A percentile compares a stretch with the other conserved stretches of the same genome.
Conservation (phyloP, 352 stramenopile species). For the Phytophthora meadii region DNA sequence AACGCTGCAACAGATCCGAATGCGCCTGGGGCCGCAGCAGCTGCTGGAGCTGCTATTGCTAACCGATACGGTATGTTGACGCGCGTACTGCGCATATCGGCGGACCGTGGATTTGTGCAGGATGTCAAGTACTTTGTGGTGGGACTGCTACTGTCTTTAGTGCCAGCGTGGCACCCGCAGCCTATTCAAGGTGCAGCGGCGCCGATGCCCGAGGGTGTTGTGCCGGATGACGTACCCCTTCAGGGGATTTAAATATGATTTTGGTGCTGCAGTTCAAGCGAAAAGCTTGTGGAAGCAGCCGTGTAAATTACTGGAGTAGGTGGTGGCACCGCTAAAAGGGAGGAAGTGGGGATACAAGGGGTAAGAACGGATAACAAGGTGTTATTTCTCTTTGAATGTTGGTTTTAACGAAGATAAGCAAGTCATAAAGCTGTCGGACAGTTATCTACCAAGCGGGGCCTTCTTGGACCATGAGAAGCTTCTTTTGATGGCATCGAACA, state of each 20-base stretch:
- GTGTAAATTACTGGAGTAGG: slow-evolving; percentile 37
- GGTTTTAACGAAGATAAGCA: slow-evolving; percentile 1
- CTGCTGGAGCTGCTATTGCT: slow-evolving; percentile 22
- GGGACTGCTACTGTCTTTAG: slow-evolving; percentile 77
- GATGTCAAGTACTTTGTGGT: slow-evolving; percentile 85
- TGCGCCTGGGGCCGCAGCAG: slow-evolving; percentile 26
- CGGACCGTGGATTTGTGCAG: slow-evolving; percentile 71
- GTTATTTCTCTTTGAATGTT: slow-evolving; percentile 16
- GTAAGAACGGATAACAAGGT: slow-evolving; percentile 23
- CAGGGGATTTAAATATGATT: slow-evolving; percentile 73
- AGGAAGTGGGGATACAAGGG: slow-evolving; percentile 18
- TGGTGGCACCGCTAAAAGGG: background rate
- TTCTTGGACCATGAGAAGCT: slow-evolving; percentile 50
- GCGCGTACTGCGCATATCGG: slow-evolving; percentile 72
- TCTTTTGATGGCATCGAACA: slow-evolving; percentile 64
- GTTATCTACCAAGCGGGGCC: slow-evolving; percentile 16
- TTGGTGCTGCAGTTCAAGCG: background rate
- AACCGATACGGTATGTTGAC: slow-evolving; percentile 42
- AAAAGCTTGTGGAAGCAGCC: slow-evolving; percentile 3
- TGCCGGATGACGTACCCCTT: slow-evolving; percentile 70
- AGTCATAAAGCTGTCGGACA: background rate
- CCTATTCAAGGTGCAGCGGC: slow-evolving; percentile 42
- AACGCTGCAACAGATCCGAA: slow-evolving; percentile 26
- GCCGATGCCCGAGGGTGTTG: slow-evolving; percentile 40
- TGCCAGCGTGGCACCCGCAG: slow-evolving; percentile 83